Conservation (phyloP, 73 alveolate genomes). For the Paramecium tetraurelia region DNA sequence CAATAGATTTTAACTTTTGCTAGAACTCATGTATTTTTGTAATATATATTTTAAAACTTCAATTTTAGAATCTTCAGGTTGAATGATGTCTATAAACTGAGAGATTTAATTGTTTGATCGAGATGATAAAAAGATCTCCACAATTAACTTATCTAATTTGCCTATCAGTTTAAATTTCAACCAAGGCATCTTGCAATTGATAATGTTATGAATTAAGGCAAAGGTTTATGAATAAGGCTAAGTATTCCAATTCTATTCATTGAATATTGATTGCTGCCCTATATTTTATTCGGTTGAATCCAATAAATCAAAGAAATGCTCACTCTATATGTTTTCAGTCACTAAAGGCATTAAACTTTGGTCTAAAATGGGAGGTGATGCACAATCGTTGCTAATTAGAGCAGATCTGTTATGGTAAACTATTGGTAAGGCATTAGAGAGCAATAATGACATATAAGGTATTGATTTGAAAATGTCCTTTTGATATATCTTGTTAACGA, state of each 20-base stretch:
- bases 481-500: background rate
- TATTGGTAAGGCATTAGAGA: background rate
- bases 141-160: background rate
- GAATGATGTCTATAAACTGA: background rate
- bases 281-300: background rate
- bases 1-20: background rate
- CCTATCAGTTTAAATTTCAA: constrained; percentile 37
- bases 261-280: background rate
- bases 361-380: background rate
- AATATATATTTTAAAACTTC: background rate
- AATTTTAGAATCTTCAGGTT: constrained; percentile 43
- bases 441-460: background rate
- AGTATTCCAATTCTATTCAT: background rate
- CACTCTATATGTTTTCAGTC: background rate
- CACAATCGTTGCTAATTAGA: background rate
- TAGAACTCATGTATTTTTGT: background rate
- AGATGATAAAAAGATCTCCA: background rate
- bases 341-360: background rate
- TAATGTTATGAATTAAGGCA: background rate
- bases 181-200: background rate
- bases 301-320: background rate
- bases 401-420: background rate
- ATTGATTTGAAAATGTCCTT: background rate
- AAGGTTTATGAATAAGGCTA: background rate
- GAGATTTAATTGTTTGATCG: background rate